Base-by-base conservation (phyloP, 2,329 filamentous ascomycete genomes). In the Chrysoporthe deuterocubensis region DNA sequence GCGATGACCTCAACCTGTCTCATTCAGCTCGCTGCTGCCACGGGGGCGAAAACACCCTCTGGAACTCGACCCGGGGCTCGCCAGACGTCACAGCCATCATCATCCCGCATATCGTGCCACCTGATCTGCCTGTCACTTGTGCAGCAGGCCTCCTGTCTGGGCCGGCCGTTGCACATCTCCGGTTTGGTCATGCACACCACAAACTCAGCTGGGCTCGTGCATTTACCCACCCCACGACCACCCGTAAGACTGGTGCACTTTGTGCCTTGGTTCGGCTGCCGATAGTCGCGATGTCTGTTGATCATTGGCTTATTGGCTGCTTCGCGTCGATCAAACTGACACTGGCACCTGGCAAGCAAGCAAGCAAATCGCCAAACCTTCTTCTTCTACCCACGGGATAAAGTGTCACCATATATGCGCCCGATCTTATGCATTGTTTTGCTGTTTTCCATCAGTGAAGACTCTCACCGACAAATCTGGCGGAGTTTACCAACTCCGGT, bases 41-140 rank as follows among this genome's bases (percentile, higher is more conserved):
- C 8, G 34, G 34, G 54, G 54, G 32, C 18, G 40, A 37, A 40
- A n/a, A 32, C 18, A 37, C 14, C 43, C 43, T 26, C 26, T 61
- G 58, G 58, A 61, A 61, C 40, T 5, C 16, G 9, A 18, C 18
- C 32, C 54, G 32, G 16, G 32, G 32, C 54, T 57, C 54, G 34
- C 34, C 54, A 37, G n/a, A 46, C 57, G 64, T 59, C 67, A 56
- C 63, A 66, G 60, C 44, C 54, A 37, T 34, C 44, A 54, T 37
- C 54, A 37, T 34, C 44, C 37, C 58, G 42, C 43, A 3, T 40
- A 4, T 63, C 52, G 64, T 62, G 43, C 50, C 18, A 58, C 60
- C 44, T 40, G 42, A 65, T 52, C 54, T 60, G 63, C 52, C 43
- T 68, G 59, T 65, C 67, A 68, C 42, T 62, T 42, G 46, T 56